phyloP scores from a whole-genome alignment of 371 early-diverging fungal genomes.

The Mucor sp. region DNA sequence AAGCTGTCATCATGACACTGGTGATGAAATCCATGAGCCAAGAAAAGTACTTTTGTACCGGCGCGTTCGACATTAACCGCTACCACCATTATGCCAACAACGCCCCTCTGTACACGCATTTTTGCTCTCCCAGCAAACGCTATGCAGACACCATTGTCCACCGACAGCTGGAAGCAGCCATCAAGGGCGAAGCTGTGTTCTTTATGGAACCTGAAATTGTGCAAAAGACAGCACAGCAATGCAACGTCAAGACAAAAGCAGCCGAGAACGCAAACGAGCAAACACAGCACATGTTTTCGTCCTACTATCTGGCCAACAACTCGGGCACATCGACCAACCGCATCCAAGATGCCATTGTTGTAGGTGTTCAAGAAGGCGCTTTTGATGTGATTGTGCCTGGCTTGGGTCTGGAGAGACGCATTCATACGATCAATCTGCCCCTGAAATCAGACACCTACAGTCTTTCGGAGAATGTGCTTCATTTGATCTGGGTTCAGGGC shows the following conservation, averaged over 20 bases:
- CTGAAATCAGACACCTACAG: constrained; percentile 44
- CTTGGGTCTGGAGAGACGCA: constrained; percentile 61
- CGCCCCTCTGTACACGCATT: constrained; percentile 82
- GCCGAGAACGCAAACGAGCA: constrained; percentile 74
- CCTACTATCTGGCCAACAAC: constrained; percentile 47
- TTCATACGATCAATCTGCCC: constrained; percentile 48
- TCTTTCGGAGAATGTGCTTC: constrained; percentile 37
- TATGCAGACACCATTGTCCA: constrained; percentile 97
- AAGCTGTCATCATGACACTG: constrained; percentile 48
- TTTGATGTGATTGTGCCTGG: constrained; percentile 66
- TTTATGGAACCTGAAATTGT: constrained; percentile 47
- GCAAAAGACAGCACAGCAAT: constrained; percentile 60
- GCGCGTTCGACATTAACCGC: constrained; percentile 60
- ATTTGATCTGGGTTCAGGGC: constrained; percentile 53
- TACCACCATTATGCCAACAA: constrained; percentile 75
- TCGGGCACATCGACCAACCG: constrained; percentile 28
- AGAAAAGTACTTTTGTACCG: constrained; percentile 84
- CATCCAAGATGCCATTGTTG: constrained; percentile 42
- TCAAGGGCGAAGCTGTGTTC: constrained; percentile 41
- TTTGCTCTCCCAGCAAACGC: constrained; percentile 91
- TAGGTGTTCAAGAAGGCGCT: constrained; percentile 49
- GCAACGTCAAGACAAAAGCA: constrained; percentile 68
- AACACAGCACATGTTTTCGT: constrained; percentile 66
- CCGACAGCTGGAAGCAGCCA: constrained; percentile 57
- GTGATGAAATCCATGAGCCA: constrained; percentile 75